Percentiles rank a stretch among this genome's conserved stretches.
phyloP scores from a whole-genome alignment of 805 yeast genomes.

The Metschnikowia peoriensis region DNA sequence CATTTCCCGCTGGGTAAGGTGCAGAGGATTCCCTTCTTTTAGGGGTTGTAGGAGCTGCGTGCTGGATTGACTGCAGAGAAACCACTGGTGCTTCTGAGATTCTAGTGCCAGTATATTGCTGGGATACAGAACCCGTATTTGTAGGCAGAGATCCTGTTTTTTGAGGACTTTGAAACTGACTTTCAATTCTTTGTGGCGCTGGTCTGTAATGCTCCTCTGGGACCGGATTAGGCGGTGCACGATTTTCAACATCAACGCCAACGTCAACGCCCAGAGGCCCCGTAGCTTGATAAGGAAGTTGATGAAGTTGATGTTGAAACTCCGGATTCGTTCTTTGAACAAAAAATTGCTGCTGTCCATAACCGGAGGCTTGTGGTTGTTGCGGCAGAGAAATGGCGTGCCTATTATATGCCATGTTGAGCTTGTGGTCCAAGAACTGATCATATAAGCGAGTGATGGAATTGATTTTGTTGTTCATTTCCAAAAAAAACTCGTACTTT shows the following conservation, averaged over 20 bases:
- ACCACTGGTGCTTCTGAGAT: neutral
- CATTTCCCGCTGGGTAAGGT: neutral
- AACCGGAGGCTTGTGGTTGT: neutral
- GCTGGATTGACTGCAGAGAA: neutral
- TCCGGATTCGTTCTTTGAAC: neutral
- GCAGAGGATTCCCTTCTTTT: neutral
- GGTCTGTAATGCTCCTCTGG: too few species aligned
- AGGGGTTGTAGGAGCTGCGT: neutral
- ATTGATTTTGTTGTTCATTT: slow-evolving; percentile 74
- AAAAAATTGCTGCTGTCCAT: neutral
- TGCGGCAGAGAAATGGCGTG: slow-evolving; percentile 16
- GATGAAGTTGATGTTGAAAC: neutral
- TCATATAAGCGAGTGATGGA: slow-evolving; percentile 78
- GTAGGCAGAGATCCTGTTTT: neutral
- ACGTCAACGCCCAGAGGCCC: neutral
- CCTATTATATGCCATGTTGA: slow-evolving; percentile 35
- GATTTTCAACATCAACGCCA: neutral
- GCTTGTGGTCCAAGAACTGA: slow-evolving; percentile 58
- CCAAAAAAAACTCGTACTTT: slow-evolving; percentile 64
- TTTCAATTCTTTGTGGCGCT: neutral
- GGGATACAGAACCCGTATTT: neutral
- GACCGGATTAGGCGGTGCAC: too few species aligned
- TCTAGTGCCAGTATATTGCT: neutral
- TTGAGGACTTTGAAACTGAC: neutral
- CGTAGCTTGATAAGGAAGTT: neutral